Evolutionary conservation across 768 basidiomycete genomes (phyloP), one percentile per base, ranked within the genome.

Genomic region (Phaeolepiota aurea): DNA sequence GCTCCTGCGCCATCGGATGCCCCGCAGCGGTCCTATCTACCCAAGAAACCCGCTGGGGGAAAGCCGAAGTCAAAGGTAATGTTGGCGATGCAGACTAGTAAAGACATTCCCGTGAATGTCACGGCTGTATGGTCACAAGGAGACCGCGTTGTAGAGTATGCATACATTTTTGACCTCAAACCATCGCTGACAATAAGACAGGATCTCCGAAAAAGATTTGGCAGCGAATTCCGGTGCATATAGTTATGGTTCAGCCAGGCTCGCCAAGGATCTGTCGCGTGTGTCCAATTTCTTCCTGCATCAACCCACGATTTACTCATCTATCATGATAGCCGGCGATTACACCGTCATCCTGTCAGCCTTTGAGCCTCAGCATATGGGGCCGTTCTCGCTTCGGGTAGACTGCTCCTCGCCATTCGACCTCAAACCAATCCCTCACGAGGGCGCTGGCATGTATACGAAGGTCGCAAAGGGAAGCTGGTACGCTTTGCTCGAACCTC

Each of bases 371-470:
- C 64, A 62, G 10, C 75, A 85, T 42, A 66, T 69, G 3, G 88
- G 87, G 2, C 47, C 70, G 5, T 94, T 80, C 59, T 69, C 66
- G 1, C 57, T 96, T 18, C 68, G 67, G 16, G 59, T 89, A 2
- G 76, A 85, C 37, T 76, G 82, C 42, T 73, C 79, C 1, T 54
- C 57, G 43, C 69, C 74, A 1, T 70, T 92, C 38, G 76, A 80
- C 13, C 45, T 96, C 16, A 64, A 63, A 37, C 48, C 76, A 0
- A 82, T 96, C 16, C 77, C 82, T 0, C 76, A 82, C 43, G 94
- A 98, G 62, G 92, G 90, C 0, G 88, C 91, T 0, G 93, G 92
- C 0, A 88, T 96, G 90, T 94, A 83, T 54, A 62, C 61, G 15
- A 82, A 86, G 48, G 54, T 68, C 0, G 49, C 83, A 2, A 71